Evolutionary conservation across 331 rosid species (phyloP).

Genomic region (Acacia pycnantha): DNA sequence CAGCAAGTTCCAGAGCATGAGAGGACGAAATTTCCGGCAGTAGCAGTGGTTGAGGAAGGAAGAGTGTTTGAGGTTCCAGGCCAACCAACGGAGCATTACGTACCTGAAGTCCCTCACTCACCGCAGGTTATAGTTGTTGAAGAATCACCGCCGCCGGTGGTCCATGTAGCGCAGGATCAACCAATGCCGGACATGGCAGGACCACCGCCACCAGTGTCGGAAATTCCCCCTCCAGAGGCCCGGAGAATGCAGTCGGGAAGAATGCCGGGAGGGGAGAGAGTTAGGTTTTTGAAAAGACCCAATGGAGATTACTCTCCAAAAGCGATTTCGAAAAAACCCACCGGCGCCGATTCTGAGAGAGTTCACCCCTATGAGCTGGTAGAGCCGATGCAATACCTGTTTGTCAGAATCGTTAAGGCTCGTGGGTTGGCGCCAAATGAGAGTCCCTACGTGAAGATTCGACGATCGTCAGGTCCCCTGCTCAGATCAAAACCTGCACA

Average conservation of each 20-base stretch:
- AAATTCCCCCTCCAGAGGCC: constrained; percentile 37
- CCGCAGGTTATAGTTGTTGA: constrained; percentile 50
- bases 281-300: constrained; percentile 43
- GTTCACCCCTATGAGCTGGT: constrained; percentile 58
- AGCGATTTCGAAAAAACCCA: constrained; percentile 34
- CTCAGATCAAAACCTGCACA: constrained; percentile 38
- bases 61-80: constrained; percentile 38
- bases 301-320: constrained; percentile 53
- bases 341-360: constrained; percentile 30
- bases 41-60: constrained; percentile 38
- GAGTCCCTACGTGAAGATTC: constrained; percentile 46
- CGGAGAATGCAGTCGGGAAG: constrained; percentile 51
- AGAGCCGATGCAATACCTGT: constrained; percentile 69
- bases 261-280: constrained; percentile 39
- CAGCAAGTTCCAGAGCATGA: constrained; percentile 28
- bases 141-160: constrained; percentile 38
- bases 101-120: constrained; percentile 19
- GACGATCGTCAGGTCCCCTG: constrained; percentile 36
- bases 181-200: constrained; percentile 24
- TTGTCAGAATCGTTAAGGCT: constrained; percentile 57
- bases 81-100: constrained; percentile 16
- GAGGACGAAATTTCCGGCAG: constrained; percentile 27
- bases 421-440: constrained; percentile 48
- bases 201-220: constrained; percentile 17
- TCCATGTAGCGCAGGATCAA: constrained; percentile 36